Evolutionary conservation across 495 filamentous ascomycete genomes (phyloP).

Genomic region (Hyaloscypha hepaticicola): DNA sequence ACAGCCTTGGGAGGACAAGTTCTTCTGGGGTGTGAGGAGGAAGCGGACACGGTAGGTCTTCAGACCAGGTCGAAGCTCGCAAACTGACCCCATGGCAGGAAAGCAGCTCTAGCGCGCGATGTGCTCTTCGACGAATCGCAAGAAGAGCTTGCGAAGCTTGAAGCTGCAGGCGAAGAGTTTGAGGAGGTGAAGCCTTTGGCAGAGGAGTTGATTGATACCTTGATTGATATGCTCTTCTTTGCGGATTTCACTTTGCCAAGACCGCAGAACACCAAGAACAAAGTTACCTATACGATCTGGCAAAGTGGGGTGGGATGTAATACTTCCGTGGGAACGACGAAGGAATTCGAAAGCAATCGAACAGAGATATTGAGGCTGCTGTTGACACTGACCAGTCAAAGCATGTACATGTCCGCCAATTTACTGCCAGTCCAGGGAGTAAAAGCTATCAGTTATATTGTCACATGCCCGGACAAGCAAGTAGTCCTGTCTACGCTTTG

Average conservation of each 20-base stretch:
- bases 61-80: conserved; percentile 39
- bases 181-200: conserved; percentile 86
- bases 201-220: conserved; percentile 89
- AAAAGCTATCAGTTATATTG: conserved; percentile 85
- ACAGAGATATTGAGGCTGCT: conserved; percentile 87
- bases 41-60: conserved; percentile 45
- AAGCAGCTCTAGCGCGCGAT: conserved; percentile 56
- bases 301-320: conserved; percentile 97
- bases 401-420: conserved; percentile 88
- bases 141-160: conserved; percentile 45
- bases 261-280: conserved; percentile 63
- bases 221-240: conserved; percentile 90
- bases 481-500: conserved; percentile 84
- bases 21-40: conserved; percentile 84
- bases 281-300: conserved; percentile 94
- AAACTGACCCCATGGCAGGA: conserved; percentile 43
- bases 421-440: conserved; percentile 82
- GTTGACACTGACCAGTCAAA: conserved; percentile 81
- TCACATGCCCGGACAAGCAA: conserved; percentile 86
- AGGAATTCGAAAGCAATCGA: conserved; percentile 87
- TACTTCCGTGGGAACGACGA: conserved; percentile 80
- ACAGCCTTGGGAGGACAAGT: conserved; percentile 82
- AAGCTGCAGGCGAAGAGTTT: conserved; percentile 55
- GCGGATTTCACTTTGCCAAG: conserved; percentile 80
- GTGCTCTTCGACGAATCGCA: conserved; percentile 82